Base-by-base conservation (phyloP, 768 basidiomycete genomes). In the Tricholoma bakamatsutake region DNA sequence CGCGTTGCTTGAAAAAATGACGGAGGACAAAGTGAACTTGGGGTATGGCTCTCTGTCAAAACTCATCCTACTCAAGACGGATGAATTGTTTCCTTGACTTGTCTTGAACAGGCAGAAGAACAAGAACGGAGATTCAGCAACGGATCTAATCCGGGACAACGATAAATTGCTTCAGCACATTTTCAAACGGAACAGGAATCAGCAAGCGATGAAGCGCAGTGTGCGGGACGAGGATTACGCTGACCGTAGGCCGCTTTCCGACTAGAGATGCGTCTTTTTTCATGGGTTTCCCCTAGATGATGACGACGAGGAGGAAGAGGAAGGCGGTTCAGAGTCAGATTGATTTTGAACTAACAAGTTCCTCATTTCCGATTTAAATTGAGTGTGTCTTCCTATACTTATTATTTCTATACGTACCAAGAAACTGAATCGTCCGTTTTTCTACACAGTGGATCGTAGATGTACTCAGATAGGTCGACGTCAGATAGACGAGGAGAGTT, bases 31-130 rank as follows among this genome's bases (percentile, higher is more conserved):
- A 83, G 78, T 57, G 69, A 93, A 56, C 70, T 93, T 3, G 91
- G 93, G 1, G 90, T 90, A 0, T 90, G 91, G 3, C 88, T 89
- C 1, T 81, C 90, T 79, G 3, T 75, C 67, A 88, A 89, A 56
- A 57, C 82, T 68, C 6, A 2, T 62, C 18, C 13, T 21, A 30
- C n/a, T 17, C 51, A 31, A 8, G 6, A 42, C 17, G 35, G 12
- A 17, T 39, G 45, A 13, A 11, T 48, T 33, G 31, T 5, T 9
- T 45, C 7, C 15, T 18, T 34, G 21, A 24, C 17, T 30, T 35
- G 10, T 45, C 33, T 40, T 35, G 28, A 55, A 18, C 61, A 91
- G 89, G 56, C 82, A 91, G 66, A 83, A 81, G 64, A 83, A 93
- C 70, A 87, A 85, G 73, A 75, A 83, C 54, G 83, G 83, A 18